Conservation (phyloP, 306 rosid genomes). For the Rosa lucieae region DNA sequence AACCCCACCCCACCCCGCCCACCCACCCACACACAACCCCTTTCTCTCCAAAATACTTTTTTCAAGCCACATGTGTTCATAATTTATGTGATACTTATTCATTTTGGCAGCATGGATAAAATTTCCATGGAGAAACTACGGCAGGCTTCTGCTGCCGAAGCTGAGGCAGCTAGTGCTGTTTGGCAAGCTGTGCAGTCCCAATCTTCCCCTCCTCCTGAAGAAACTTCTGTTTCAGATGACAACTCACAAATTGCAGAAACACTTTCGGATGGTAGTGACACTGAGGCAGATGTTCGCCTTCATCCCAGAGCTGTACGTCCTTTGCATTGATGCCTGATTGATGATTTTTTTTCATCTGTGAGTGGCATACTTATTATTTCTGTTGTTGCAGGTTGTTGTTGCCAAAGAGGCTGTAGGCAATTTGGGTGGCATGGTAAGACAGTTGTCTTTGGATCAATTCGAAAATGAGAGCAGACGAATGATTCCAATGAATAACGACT, state of each 20-base stretch:
- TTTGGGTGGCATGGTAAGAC: slow-evolving; percentile 99
- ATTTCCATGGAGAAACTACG: slow-evolving; percentile 92
- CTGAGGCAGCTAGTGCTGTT: slow-evolving; percentile 94
- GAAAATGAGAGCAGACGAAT: slow-evolving; percentile 99
- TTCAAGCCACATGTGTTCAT: slow-evolving; percentile 21
- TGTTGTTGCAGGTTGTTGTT: slow-evolving; percentile 84
- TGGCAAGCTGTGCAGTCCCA: slow-evolving; percentile 83
- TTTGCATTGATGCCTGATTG: slow-evolving; percentile 23
- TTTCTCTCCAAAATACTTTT: slow-evolving; percentile 23
- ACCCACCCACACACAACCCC: not conserved
- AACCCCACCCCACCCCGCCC: not conserved
- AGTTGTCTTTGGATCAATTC: slow-evolving; percentile 94
- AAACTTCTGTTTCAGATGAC: slow-evolving; percentile 76
- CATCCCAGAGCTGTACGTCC: slow-evolving; percentile 96
- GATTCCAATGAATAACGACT: slow-evolving; percentile 83
- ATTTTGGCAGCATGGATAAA: slow-evolving; percentile 68
- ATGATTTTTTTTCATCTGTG: slow-evolving; percentile 12
- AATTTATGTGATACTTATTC: slow-evolving; percentile 16
- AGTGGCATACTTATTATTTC: slow-evolving; percentile 34
- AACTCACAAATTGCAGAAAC: slow-evolving; percentile 83
- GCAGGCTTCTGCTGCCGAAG: slow-evolving; percentile 99
- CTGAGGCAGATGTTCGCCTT: slow-evolving; percentile 95
- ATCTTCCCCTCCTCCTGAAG: slow-evolving; percentile 65
- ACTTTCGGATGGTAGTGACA: slow-evolving; percentile 89
- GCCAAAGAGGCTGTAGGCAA: slow-evolving; percentile 97